Conservation (phyloP, 2,329 filamentous ascomycete genomes). For the Fusarium aywerte region DNA sequence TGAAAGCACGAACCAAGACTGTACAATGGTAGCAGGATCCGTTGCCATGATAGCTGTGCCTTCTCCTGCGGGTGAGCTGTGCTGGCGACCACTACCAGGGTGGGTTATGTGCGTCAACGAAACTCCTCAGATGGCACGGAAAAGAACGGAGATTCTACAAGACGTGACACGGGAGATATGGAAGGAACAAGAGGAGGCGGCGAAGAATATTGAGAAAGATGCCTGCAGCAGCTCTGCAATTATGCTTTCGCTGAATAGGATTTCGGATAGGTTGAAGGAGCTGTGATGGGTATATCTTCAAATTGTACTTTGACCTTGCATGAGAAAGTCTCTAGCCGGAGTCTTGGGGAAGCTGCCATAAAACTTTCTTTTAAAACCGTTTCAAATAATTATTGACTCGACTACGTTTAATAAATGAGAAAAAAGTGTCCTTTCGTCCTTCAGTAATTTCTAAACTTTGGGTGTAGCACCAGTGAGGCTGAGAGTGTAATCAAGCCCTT, state of each 20-base stretch:
- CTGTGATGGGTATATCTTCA: no score
- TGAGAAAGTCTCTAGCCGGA: no score
- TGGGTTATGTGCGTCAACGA: neutral
- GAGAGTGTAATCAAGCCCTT: constrained; percentile 54
- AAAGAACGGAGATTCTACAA: neutral
- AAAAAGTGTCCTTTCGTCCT: no score
- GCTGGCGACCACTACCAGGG: neutral
- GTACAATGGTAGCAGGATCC: neutral
- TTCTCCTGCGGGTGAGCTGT: rapidly evolving
- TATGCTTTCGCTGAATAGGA: no score
- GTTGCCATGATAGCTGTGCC: neutral
- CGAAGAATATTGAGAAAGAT: neutral
- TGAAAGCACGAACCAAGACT: rapidly evolving
- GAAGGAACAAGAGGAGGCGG: no score
- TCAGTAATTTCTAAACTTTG: neutral
- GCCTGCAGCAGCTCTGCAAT: no score
- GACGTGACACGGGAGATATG: neutral
- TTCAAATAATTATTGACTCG: no score
- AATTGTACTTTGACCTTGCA: no score
- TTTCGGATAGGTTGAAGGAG: no score
- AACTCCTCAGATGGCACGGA: neutral
- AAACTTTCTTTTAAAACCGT: no score
- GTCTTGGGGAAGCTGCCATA: no score
- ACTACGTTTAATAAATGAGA: neutral
- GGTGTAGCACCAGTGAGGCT: constrained; percentile 49